Evolutionary conservation across 1,284 basidiomycete species (phyloP), one percentile per base, ranked within the genome.

Genomic region (Xerocomus amazonicus): DNA sequence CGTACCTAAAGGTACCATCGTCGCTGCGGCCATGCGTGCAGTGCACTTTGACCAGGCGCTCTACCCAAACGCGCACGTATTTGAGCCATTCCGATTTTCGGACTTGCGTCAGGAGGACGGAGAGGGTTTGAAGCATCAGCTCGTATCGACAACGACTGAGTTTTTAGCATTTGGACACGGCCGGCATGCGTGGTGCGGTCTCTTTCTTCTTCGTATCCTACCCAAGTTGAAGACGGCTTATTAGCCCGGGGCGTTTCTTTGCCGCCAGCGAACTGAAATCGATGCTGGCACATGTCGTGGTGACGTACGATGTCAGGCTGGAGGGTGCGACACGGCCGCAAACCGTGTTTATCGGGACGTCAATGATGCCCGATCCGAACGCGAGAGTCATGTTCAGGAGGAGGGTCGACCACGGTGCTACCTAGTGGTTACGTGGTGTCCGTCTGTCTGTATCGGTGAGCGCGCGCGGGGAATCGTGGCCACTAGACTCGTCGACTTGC

Each of bases 21-120:
- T 75, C 23, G 52, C 54, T 9, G 60, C 63, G 14, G 51, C 68
- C 0, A 31, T 57, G 0, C 33, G 19, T 9, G 41, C 62, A 2
- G 41, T 56, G 8, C 70, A 73, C 33, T 55, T 49, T 9, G 63
- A 71, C 29, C 43, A 48, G 2, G 19, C 32, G 2, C 45, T 62
- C 5, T 69, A 71, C 43, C 36, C 56, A 3, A 51, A 64, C 37
- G 40, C 69, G 0, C 42, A 59, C 0, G 52, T 45, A 3, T 72
- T 74, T 50, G 57, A 70, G 31, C 65, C 66, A 1, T 72, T 65
- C 51, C 61, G 72, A 9, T 73, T 69, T 49, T 39, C 53, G 0
- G 14, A 53, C 2, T 44, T 57, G 45, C 49, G 43, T 14, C 56
- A 56, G 0, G 54, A 55, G 5, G 48, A 54, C 1, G 55, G 51